These are phyloP conservation scores for Penicillium salamii DNA, from an alignment of 495 filamentous ascomycete genomes.

Conservation along the genomic window DNA sequence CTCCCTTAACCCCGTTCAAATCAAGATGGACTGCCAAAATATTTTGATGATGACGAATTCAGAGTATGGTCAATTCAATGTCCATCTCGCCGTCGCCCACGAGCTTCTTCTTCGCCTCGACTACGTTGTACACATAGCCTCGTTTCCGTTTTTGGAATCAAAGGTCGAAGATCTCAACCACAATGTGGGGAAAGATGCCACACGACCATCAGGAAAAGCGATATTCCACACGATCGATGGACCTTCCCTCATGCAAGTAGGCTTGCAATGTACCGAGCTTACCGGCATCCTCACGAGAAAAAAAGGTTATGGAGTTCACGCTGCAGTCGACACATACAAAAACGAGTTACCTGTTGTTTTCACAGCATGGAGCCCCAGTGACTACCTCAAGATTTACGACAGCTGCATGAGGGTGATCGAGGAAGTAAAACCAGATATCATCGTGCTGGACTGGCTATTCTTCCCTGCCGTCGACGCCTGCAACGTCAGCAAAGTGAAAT, in stretches of 20 bases:
- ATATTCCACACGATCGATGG: neutral
- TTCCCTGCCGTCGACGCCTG: neutral
- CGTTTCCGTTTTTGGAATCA: conserved; percentile 31
- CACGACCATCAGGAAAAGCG: neutral
- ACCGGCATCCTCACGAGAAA: neutral
- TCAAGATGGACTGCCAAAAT: neutral
- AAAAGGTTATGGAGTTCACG: neutral
- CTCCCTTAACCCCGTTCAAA: no score
- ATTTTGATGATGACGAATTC: conserved; percentile 43
- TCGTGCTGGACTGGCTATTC: neutral
- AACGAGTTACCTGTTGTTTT: neutral
- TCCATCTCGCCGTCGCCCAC: conserved; percentile 41
- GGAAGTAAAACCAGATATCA: neutral
- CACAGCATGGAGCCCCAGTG: neutral
- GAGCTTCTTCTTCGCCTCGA: conserved; percentile 34
- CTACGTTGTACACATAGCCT: conserved; percentile 47
- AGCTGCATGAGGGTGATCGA: neutral
- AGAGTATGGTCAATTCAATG: conserved; percentile 44
- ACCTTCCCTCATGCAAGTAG: neutral
- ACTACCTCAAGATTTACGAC: neutral
- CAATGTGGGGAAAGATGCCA: conserved; percentile 5
- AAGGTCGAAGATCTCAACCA: conserved; percentile 10
- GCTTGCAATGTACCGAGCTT: neutral
- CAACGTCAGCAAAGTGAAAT: neutral
- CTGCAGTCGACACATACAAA: neutral